These are phyloP conservation scores for Myxozyma udenii DNA, from an alignment of 805 yeast genomes.

Conservation along the genomic window DNA sequence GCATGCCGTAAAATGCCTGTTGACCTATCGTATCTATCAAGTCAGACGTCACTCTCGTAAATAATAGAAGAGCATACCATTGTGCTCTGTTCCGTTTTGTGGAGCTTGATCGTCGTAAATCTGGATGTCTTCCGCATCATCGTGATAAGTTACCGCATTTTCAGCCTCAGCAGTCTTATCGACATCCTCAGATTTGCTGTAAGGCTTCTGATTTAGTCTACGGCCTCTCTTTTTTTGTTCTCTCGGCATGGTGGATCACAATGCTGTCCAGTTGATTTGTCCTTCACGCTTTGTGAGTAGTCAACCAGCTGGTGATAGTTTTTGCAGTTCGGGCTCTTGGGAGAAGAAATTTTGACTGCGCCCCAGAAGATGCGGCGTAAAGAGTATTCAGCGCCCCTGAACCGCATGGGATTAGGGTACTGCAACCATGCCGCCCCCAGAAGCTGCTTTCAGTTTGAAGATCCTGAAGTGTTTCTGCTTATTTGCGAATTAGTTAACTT, in stretches of 20 bases:
- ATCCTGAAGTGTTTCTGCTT: no score
- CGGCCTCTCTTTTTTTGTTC: constrained; percentile 30
- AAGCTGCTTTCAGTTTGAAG: no score
- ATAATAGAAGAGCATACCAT: constrained; percentile 1
- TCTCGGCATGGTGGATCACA: constrained; percentile 28
- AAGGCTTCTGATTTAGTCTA: constrained; percentile 19
- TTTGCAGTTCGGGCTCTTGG: no score
- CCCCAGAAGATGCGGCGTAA: no score
- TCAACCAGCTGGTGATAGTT: no score
- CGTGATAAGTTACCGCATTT: background rate
- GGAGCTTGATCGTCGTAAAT: background rate
- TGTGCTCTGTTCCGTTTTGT: background rate
- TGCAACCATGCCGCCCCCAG: no score
- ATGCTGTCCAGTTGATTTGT: no score
- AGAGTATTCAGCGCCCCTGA: no score
- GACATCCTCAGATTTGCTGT: constrained; percentile 10
- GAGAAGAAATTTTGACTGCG: no score
- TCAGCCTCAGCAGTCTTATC: background rate
- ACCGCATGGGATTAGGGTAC: no score
- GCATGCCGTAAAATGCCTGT: constrained; percentile 74
- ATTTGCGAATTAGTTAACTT: no score
- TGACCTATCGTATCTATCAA: constrained; percentile 17
- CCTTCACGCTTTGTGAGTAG: no score
- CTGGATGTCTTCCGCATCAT: background rate
- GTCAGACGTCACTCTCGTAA: constrained; percentile 18